Evolutionary conservation across 306 rosid genomes (phyloP).

Genomic region (Cucumis hystrix): DNA sequence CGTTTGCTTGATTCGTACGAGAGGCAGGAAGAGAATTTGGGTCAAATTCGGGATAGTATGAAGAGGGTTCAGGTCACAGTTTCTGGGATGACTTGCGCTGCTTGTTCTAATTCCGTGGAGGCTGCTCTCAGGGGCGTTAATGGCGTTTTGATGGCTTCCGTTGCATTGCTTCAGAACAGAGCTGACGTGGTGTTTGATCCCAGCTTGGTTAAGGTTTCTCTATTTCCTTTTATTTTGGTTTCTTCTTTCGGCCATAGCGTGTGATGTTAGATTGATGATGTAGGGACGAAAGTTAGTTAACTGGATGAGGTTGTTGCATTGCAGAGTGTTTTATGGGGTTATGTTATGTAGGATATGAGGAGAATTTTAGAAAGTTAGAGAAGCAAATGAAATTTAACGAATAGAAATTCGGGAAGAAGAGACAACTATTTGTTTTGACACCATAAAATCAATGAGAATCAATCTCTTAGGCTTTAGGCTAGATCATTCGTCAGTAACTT

Average conservation of each 20-base stretch:
- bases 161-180: conserved; percentile 79
- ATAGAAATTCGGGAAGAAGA: neutral
- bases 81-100: conserved; percentile 92
- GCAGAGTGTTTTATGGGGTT: neutral
- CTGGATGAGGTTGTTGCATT: neutral
- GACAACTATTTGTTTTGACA: neutral
- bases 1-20: conserved; percentile 70
- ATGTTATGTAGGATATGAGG: neutral
- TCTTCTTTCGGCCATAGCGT: neutral
- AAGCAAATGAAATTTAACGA: neutral
- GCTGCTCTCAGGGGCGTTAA: conserved; percentile 46
- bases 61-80: conserved; percentile 59
- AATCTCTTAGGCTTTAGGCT: neutral
- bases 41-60: conserved; percentile 18
- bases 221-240: neutral
- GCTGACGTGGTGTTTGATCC: conserved; percentile 83
- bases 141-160: conserved; percentile 69
- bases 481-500: neutral
- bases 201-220: conserved; percentile 49
- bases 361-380: neutral
- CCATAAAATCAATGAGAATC: neutral
- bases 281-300: neutral
- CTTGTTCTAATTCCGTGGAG: conserved; percentile 88
- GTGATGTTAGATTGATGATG: neutral
- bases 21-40: conserved; percentile 3